Percentiles rank a stretch among this genome's conserved stretches.
Evolutionary conservation across 257 asterid species (phyloP).

Genomic region (Gardenia jasminoides): DNA sequence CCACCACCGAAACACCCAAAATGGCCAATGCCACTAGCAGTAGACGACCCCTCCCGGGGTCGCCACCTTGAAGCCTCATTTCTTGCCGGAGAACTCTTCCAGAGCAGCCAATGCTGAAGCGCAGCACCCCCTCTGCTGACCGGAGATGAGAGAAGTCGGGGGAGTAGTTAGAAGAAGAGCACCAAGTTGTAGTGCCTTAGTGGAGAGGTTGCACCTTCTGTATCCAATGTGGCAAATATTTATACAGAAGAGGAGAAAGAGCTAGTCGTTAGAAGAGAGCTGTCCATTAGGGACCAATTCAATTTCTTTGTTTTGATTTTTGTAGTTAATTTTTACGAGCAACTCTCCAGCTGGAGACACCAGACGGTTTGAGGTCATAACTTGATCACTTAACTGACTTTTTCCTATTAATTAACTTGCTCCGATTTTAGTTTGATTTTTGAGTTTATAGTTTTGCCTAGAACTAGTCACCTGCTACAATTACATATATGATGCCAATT

Average conservation of each 20-base stretch:
- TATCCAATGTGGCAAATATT: constrained; percentile 21
- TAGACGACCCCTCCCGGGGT: constrained; percentile 36
- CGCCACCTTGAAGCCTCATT: constrained; percentile 45
- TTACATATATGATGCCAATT: neutral
- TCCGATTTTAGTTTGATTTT: neutral
- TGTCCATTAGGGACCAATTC: constrained; percentile 37
- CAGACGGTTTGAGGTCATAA: neutral
- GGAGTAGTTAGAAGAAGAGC: constrained; percentile 4
- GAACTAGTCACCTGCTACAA: constrained; percentile 9
- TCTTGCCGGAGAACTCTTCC: constrained; percentile 28
- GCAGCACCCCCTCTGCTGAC: neutral
- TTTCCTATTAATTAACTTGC: neutral
- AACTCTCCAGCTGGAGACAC: constrained; percentile 41
- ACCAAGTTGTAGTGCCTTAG: constrained; percentile 14
- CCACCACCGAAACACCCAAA: constrained; percentile 46
- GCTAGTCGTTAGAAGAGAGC: constrained; percentile 37
- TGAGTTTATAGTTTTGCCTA: neutral
- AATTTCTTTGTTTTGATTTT: constrained; percentile 17
- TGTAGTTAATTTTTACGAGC: constrained; percentile 2
- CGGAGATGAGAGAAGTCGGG: neutral
- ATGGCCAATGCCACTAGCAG: constrained; percentile 54
- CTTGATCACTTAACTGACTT: constrained; percentile 19
- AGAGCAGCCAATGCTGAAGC: constrained; percentile 16
- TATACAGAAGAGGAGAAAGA: constrained; percentile 23
- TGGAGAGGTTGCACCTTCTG: constrained; percentile 24